Percentiles rank a stretch among this genome's conserved stretches.
Evolutionary conservation across 2,329 filamentous ascomycete genomes (phyloP).

Genomic region (Nannizziopsis arthrosporioides): DNA sequence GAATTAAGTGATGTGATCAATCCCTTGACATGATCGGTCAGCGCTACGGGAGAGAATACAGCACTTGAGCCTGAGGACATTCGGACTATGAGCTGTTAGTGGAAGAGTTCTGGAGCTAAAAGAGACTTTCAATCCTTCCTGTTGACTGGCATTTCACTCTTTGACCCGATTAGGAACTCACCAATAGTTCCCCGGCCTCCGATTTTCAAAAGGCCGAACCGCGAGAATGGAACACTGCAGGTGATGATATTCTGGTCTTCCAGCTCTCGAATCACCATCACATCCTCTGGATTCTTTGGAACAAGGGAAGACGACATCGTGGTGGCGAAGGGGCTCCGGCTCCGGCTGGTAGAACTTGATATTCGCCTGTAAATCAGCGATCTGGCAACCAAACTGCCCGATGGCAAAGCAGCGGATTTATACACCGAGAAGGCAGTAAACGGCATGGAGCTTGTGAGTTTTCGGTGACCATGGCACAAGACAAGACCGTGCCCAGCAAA

Average conservation of each 20-base stretch:
- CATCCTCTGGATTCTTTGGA: conserved; percentile 59
- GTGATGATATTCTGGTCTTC: conserved; percentile 53
- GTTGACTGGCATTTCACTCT: background rate
- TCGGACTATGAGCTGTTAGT: conserved; percentile 46
- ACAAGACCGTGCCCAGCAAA: no score
- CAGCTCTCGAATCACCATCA: conserved; percentile 83
- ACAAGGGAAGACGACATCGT: conserved; percentile 54
- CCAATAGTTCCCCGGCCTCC: conserved; percentile 79
- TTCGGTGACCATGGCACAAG: no score
- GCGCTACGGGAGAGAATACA: conserved; percentile 81
- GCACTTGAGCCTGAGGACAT: conserved; percentile 67
- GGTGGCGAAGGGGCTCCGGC: conserved; percentile 1
- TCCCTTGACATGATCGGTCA: conserved; percentile 63
- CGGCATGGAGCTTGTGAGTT: no score
- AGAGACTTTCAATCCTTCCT: background rate
- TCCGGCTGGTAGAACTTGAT: no score
- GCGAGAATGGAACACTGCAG: conserved; percentile 61
- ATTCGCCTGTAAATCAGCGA: no score
- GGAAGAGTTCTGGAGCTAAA: background rate
- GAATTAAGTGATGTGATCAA: conserved; percentile 52
- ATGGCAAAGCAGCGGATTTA: no score
- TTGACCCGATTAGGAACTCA: conserved; percentile 31
- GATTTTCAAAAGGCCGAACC: conserved; percentile 67
- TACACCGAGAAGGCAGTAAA: no score
- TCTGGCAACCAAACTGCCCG: no score